Conservation (phyloP, 352 stramenopile genomes). For the Phytophthora ohioensis region DNA sequence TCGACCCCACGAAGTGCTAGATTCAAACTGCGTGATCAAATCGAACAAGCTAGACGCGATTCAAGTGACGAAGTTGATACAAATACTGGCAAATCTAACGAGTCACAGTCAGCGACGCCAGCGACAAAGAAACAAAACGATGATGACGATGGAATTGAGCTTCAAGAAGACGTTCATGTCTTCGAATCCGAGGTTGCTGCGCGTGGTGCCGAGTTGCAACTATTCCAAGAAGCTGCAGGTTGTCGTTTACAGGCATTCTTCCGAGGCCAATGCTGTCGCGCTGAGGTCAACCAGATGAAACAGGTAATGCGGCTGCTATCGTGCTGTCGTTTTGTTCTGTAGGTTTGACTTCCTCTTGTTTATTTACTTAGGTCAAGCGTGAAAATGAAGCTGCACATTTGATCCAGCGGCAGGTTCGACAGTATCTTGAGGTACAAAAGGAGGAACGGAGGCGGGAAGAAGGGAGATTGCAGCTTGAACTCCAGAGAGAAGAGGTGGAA, state of each 20-base stretch:
- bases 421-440: constrained; percentile 19
- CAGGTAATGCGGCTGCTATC: constrained; percentile 20
- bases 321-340: not conserved
- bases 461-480: constrained; percentile 18
- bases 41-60: constrained; percentile 44
- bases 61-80: constrained; percentile 23
- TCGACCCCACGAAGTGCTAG: constrained; percentile 37
- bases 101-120: constrained; percentile 1
- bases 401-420: constrained; percentile 39
- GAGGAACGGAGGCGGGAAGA: constrained; percentile 19
- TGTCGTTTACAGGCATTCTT: constrained; percentile 48
- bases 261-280: constrained; percentile 40
- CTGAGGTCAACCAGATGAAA: constrained; percentile 33
- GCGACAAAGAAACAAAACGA: not conserved
- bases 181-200: constrained; percentile 33
- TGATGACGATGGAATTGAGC: constrained; percentile 27
- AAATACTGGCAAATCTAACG: not conserved
- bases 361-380: constrained; percentile 19
- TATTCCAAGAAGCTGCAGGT: constrained; percentile 37
- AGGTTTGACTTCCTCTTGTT: not conserved
- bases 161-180: constrained; percentile 30
- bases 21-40: constrained; percentile 43
- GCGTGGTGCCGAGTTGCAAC: constrained; percentile 25
- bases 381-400: constrained; percentile 31
- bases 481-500: constrained; percentile 51